Evolutionary conservation across 192 early-diverging fungal genomes (phyloP).

Genomic region (Mortierella hygrophila): DNA sequence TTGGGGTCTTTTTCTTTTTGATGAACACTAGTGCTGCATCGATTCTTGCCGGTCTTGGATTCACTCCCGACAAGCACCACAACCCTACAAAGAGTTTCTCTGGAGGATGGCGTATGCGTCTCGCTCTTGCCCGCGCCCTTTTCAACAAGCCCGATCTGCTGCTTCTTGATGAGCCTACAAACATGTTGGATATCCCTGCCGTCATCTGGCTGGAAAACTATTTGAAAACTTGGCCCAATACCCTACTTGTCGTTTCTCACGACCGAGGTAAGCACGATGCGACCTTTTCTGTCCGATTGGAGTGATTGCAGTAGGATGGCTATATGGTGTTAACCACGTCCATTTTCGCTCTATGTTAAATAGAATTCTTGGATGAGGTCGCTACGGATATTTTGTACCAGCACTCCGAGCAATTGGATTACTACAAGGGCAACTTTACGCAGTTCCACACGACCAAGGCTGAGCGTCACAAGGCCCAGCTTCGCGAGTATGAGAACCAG

Average conservation of each 20-base stretch:
- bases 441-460: conserved; percentile 90
- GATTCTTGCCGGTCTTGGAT: conserved; percentile 98
- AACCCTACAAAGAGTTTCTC: conserved; percentile 94
- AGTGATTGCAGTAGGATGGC: neutral
- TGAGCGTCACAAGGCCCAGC: conserved; percentile 91
- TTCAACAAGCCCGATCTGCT: conserved; percentile 95
- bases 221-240: conserved; percentile 90
- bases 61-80: conserved; percentile 80
- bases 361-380: conserved; percentile 95
- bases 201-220: conserved; percentile 99
- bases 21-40: conserved; percentile 78
- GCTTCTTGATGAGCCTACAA: conserved; percentile 93
- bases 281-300: neutral
- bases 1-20: neutral
- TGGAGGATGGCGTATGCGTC: conserved; percentile 99
- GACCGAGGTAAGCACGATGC: conserved; percentile 74
- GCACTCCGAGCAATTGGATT: conserved; percentile 93
- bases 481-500: conserved; percentile 97
- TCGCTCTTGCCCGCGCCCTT: conserved; percentile 95
- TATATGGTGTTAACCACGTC: neutral
- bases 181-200: conserved; percentile 95
- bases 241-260: conserved; percentile 97
- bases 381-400: conserved; percentile 98
- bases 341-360: neutral
- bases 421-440: conserved; percentile 96